phyloP scores from a whole-genome alignment of 768 basidiomycete genomes.

The Asterophora lycoperdoides region DNA sequence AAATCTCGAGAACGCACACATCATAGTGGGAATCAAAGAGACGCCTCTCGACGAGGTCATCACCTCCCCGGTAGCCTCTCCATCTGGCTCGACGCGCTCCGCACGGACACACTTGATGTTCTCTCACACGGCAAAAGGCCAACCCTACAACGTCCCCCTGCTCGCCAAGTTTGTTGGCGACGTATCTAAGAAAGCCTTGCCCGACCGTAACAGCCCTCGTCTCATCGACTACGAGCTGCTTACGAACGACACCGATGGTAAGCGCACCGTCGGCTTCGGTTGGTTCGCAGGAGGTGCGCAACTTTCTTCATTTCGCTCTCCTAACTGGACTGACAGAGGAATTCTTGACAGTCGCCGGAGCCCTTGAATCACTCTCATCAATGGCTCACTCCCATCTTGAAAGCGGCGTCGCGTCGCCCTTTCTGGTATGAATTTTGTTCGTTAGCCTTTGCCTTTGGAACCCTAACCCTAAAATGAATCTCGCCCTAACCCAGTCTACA shows the following conservation, averaged over 20 bases:
- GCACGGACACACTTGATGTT: constrained; percentile 83
- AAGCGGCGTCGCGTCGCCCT: constrained; percentile 75
- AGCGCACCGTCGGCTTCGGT: constrained; percentile 85
- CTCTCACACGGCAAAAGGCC: constrained; percentile 87
- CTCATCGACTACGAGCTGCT: constrained; percentile 87
- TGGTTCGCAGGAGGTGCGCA: constrained; percentile 84
- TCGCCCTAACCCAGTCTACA: constrained; percentile 48
- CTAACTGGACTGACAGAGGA: constrained; percentile 5
- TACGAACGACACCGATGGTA: constrained; percentile 48
- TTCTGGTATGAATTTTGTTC: constrained; percentile 51
- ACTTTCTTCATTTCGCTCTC: neutral
- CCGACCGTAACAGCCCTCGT: constrained; percentile 32
- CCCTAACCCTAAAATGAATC: constrained; percentile 5
- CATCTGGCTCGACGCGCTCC: constrained; percentile 9
- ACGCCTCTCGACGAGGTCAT: constrained; percentile 62
- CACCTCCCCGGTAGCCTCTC: constrained; percentile 33
- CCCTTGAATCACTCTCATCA: constrained; percentile 73
- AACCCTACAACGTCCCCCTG: constrained; percentile 79
- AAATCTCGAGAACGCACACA: constrained; percentile 59
- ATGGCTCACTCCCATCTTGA: constrained; percentile 78
- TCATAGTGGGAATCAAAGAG: constrained; percentile 89
- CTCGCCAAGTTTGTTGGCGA: constrained; percentile 56
- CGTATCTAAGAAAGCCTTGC: constrained; percentile 1
- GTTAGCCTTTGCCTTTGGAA: neutral
- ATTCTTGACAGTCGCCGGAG: constrained; percentile 62